Evolutionary conservation across 1,284 basidiomycete genomes (phyloP).

Genomic region (Ganoderma sinense): DNA sequence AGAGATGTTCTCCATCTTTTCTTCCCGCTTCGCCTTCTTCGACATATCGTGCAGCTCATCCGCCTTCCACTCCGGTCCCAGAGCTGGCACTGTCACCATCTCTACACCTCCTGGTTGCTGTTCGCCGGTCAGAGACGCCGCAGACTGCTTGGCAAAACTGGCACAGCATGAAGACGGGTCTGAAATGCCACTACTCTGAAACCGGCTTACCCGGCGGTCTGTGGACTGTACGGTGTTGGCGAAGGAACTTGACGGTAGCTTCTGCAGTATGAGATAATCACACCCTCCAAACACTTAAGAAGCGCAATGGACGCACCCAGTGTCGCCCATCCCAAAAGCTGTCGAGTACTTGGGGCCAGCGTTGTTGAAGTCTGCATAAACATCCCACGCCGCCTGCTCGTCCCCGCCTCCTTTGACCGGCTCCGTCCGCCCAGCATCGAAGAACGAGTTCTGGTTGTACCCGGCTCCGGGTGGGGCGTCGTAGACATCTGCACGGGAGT

Average conservation of each 20-base stretch:
- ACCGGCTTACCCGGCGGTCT: constrained; percentile 18
- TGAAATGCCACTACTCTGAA: neutral
- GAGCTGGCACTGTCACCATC: constrained; percentile 86
- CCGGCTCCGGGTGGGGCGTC: constrained; percentile 54
- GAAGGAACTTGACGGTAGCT: constrained; percentile 65
- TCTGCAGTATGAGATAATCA: constrained; percentile 10
- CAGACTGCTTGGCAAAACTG: constrained; percentile 27
- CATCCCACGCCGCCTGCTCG: constrained; percentile 77
- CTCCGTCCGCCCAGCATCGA: constrained; percentile 70
- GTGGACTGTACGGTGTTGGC: constrained; percentile 33
- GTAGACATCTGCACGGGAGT: constrained; percentile 52
- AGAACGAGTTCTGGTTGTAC: constrained; percentile 73
- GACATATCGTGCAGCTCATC: constrained; percentile 80
- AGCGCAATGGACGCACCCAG: constrained; percentile 42
- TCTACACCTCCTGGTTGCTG: constrained; percentile 62
- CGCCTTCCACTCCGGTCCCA: constrained; percentile 88
- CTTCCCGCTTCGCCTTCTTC: constrained; percentile 68
- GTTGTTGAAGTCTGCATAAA: constrained; percentile 93
- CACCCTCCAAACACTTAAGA: constrained; percentile 15
- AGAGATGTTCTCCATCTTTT: constrained; percentile 60
- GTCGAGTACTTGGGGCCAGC: constrained; percentile 81
- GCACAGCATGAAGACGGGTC: constrained; percentile 34
- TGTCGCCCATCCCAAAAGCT: constrained; percentile 53
- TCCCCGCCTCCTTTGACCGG: constrained; percentile 78
- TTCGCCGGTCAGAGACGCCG: constrained; percentile 40